Base-by-base conservation (phyloP, 306 rosid species). In the Hylodesmum podocarpum region DNA sequence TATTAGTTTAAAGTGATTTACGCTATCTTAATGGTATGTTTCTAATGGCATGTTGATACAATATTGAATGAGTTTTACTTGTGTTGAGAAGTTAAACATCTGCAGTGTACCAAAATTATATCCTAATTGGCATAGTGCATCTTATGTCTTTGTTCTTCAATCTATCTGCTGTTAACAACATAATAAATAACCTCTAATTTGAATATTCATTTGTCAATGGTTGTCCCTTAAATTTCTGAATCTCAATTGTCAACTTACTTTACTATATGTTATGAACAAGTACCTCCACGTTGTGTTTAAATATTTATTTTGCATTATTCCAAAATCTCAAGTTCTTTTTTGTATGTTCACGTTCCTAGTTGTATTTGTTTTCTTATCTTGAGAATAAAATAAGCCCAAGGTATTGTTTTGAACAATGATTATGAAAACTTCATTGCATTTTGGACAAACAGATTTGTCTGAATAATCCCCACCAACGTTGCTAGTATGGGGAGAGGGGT, bases 221-320 rank as follows among this genome's bases (percentile, higher is more conserved):
- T 34, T 58, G 64, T 70, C 72, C 63, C 18, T 51, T 43, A 11
- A 4, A 31, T 34, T 75, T 81, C 11, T 55, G 36, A 31, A 47
- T 77, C 25, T 78, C 58, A 77, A 55, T 41, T 29, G 19, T 33
- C 73, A 13, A 24, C 33, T 33, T 36, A 37, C 37, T 36, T 75
- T 51, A 34, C n/a, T n/a, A n/a, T n/a, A n/a, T 8, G 15, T n/a
- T 40, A 36, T 66, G 46, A 39, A 29, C 68, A 39, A 41, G 14
- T 33, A 24, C 75, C 27, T 77, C 68, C 46, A 25, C 44, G 6
- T 73, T 73, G 24, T 16, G 14, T 46, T 34, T 31, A 61, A 12
- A 58, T 73, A 73, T 15, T 15, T 63, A 1, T 34, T 47, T 33
- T 33, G 14, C 31, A 36, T 27, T 34, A n/a, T 76, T 18, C 4